phyloP scores from a whole-genome alignment of 2,329 filamentous ascomycete genomes.

The Emericellopsis cladophorae region DNA sequence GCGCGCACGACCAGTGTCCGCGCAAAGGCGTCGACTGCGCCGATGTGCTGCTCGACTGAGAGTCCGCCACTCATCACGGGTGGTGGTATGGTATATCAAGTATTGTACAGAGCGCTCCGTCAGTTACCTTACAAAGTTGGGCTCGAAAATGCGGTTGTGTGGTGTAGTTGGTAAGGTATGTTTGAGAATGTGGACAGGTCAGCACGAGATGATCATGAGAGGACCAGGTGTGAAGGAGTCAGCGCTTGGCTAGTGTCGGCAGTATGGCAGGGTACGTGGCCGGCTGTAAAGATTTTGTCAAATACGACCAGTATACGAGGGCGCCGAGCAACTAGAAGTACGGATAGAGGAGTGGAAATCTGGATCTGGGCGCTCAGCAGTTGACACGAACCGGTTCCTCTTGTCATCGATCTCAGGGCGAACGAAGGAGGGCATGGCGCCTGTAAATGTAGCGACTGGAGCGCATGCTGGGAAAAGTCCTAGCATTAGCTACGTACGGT shows the following conservation, averaged over 20 bases:
- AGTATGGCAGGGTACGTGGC: no score
- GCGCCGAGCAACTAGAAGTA: no score
- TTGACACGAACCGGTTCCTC: not conserved
- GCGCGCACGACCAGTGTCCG: conserved; percentile 41
- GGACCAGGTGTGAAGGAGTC: not conserved
- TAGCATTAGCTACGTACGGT: not conserved
- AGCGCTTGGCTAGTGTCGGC: no score
- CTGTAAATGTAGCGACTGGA: not conserved
- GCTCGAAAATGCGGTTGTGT: not conserved
- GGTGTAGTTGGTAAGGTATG: not conserved
- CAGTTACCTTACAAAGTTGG: not conserved
- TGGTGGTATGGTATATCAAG: conserved; percentile 1
- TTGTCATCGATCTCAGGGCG: not conserved
- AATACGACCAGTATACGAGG: no score
- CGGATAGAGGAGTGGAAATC: no score
- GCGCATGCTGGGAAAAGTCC: not conserved
- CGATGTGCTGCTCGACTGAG: conserved; percentile 33
- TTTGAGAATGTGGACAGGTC: not conserved
- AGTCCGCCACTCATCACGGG: conserved; percentile 16
- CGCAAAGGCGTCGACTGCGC: conserved; percentile 41
- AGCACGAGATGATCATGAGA: not conserved
- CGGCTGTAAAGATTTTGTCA: no score
- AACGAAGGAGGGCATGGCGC: not conserved
- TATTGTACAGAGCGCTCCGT: not conserved
- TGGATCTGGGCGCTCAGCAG: no score